phyloP scores from a whole-genome alignment of 2,329 filamentous ascomycete species.

The Microdochium bolleyi region DNA sequence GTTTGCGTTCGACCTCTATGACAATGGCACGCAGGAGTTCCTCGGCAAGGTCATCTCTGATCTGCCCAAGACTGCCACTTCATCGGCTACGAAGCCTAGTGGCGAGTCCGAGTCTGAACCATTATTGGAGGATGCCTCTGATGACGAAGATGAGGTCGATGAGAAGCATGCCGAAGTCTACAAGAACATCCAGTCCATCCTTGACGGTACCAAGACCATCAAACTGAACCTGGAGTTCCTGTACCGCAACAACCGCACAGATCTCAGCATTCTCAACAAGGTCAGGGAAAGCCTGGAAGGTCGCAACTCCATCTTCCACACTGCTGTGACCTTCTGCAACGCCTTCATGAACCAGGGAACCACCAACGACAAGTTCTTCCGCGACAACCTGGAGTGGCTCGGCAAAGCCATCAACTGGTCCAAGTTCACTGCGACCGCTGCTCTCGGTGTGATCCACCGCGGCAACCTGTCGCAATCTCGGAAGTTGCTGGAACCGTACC shows the following conservation, averaged over 20 bases:
- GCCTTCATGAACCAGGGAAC: slow-evolving; percentile 99
- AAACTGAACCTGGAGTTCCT: slow-evolving; percentile 94
- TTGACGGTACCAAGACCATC: slow-evolving; percentile 89
- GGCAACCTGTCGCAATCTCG: slow-evolving; percentile 90
- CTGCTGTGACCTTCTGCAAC: slow-evolving; percentile 92
- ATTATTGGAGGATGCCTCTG: slow-evolving; percentile 50
- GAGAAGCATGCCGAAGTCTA: slow-evolving; percentile 49
- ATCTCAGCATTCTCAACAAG: slow-evolving; percentile 89
- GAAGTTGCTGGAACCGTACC: slow-evolving; percentile 89
- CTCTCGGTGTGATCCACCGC: slow-evolving; percentile 90
- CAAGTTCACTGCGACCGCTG: slow-evolving; percentile 96
- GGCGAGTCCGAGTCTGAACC: slow-evolving; percentile 30
- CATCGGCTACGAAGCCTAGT: background rate
- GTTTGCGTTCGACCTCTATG: slow-evolving; percentile 95
- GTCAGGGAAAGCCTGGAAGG: slow-evolving; percentile 92
- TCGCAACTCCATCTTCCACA: slow-evolving; percentile 97
- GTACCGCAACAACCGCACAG: slow-evolving; percentile 89
- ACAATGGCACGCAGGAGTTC: slow-evolving; percentile 98
- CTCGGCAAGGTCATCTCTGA: slow-evolving; percentile 80
- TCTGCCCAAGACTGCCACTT: slow-evolving; percentile 44
- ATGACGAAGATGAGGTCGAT: slow-evolving; percentile 34
- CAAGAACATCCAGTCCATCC: slow-evolving; percentile 56
- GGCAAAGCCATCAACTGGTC: slow-evolving; percentile 99
- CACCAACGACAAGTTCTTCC: slow-evolving; percentile 96
- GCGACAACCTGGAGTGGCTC: slow-evolving; percentile 95